Percentiles rank a stretch among this genome's conserved stretches.
Conservation (phyloP, 495 filamentous ascomycete species). For the Lasiosphaeria ovina region DNA sequence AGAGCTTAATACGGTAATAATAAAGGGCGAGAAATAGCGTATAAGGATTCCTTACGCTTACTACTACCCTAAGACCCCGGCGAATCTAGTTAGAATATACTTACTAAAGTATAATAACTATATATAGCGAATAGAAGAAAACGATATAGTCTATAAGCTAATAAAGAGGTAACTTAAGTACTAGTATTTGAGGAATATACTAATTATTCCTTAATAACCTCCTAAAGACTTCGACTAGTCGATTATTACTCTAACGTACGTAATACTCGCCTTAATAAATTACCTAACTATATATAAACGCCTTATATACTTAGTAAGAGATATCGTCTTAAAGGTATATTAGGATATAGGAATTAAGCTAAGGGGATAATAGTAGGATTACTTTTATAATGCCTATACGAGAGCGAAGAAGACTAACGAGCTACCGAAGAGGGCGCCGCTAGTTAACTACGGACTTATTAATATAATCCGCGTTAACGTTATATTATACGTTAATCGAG, state of each 20-base stretch:
- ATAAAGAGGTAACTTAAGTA: too few species aligned
- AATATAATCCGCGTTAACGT: conserved; percentile 1
- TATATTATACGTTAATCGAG: neutral
- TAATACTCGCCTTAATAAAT: neutral
- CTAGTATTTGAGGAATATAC: too few species aligned
- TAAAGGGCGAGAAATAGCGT: too few species aligned
- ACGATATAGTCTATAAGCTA: too few species aligned
- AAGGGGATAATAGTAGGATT: neutral
- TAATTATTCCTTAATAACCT: too few species aligned
- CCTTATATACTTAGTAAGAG: conserved; percentile 1
- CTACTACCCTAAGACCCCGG: neutral
- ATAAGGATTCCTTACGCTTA: neutral
- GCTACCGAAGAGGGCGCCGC: too few species aligned
- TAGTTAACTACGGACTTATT: neutral
- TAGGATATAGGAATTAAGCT: neutral
- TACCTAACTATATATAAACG: neutral
- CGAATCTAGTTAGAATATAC: neutral
- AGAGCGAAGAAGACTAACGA: neutral
- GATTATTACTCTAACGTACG: neutral
- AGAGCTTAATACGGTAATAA: neutral
- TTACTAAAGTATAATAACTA: conserved; percentile 2
- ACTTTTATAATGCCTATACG: neutral
- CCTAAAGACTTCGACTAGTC: too few species aligned
- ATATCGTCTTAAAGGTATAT: neutral
- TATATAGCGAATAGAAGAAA: too few species aligned